phyloP scores from a whole-genome alignment of 1,284 basidiomycete species.

The Microbotryum intermedium region DNA sequence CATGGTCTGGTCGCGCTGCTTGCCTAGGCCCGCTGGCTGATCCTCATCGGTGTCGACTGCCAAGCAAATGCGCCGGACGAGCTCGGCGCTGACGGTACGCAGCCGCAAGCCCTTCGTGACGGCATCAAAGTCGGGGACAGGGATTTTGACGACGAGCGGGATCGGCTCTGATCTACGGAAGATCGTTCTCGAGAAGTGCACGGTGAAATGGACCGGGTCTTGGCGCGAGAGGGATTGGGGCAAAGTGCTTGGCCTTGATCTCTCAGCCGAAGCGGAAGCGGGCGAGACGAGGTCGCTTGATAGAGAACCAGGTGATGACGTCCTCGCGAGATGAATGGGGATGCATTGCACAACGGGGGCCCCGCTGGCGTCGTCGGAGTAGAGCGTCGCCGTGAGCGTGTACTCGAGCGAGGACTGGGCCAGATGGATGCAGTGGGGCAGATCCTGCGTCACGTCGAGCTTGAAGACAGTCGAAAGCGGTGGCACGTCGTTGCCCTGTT shows the following conservation, averaged over 20 bases:
- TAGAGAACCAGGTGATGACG: constrained; percentile 7
- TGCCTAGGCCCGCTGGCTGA: background rate
- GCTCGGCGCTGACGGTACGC: constrained; percentile 26
- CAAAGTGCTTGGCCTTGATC: background rate
- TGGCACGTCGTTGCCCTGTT: constrained; percentile 6
- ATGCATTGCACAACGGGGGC: constrained; percentile 3
- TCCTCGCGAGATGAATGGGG: constrained; percentile 24
- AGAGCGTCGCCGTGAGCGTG: constrained; percentile 14
- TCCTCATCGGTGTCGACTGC: background rate
- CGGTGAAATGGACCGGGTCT: constrained; percentile 5
- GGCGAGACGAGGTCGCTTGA: background rate
- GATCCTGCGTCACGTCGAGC: constrained; percentile 22
- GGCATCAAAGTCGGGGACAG: constrained; percentile 17
- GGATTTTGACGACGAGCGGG: constrained; percentile 15
- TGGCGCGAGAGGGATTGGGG: constrained; percentile 3
- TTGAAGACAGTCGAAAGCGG: constrained; percentile 12
- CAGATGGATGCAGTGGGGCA: constrained; percentile 27
- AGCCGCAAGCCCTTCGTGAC: constrained; percentile 17
- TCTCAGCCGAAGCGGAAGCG: background rate
- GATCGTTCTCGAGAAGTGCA: constrained; percentile 8
- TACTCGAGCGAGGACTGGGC: constrained; percentile 20
- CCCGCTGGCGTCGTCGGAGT: background rate
- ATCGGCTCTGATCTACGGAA: constrained; percentile 19
- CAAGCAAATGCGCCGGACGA: constrained; percentile 16
- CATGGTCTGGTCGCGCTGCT: background rate